A percentile compares a stretch with the other conserved stretches of the same genome.
Conservation (phyloP, 1,284 basidiomycete genomes). For the Uromyces viciae-fabae region DNA sequence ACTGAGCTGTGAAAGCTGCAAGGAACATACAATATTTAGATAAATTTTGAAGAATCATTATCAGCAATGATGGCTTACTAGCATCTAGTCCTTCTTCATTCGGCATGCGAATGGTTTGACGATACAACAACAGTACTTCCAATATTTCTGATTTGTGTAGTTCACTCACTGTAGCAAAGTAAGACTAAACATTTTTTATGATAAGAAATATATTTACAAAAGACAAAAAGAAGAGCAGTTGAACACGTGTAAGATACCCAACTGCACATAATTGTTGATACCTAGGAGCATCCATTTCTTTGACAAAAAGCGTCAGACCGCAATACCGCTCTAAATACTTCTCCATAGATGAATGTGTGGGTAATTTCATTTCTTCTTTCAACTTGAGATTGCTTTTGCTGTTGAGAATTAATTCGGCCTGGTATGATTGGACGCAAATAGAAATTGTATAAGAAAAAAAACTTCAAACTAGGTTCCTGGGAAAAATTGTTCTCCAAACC, state of each 20-base stretch:
- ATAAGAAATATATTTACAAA: neutral
- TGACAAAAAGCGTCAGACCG: conserved; percentile 84
- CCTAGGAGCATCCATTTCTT: conserved; percentile 82
- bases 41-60: neutral
- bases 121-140: conserved; percentile 65
- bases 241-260: conserved; percentile 53
- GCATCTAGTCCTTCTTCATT: conserved; percentile 69
- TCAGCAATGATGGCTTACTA: conserved; percentile 57
- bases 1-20: conserved; percentile 33
- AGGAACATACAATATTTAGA: neutral
- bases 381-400: conserved; percentile 52
- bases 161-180: conserved; percentile 77
- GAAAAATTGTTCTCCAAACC: no score
- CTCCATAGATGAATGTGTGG: conserved; percentile 70
- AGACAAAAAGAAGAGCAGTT: neutral
- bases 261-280: conserved; percentile 85
- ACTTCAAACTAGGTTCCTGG: no score
- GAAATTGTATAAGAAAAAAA: conserved; percentile 1
- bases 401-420: conserved; percentile 56
- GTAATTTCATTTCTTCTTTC: conserved; percentile 56
- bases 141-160: conserved; percentile 76
- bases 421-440: neutral
- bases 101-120: conserved; percentile 65
- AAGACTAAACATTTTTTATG: conserved; percentile 62
- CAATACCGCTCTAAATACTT: conserved; percentile 78